These are phyloP conservation scores for Fusarium sp. DNA, from an alignment of 2,329 filamentous ascomycete species.

Conservation along the genomic window DNA sequence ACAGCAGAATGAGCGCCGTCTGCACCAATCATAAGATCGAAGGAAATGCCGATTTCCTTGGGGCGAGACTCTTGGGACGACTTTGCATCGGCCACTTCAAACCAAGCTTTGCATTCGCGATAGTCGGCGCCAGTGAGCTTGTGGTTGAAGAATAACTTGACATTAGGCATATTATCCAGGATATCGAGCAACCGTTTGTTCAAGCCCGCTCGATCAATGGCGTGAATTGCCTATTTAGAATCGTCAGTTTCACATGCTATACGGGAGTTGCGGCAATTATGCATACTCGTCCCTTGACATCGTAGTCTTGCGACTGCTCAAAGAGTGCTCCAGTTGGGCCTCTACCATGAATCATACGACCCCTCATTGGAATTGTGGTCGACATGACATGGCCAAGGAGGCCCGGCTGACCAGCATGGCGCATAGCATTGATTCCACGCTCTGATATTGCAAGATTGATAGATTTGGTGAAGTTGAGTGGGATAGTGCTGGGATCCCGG, in stretches of 20 bases:
- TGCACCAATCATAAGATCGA: conserved; percentile 92
- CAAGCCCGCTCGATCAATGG: conserved; percentile 83
- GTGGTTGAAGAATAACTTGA: conserved; percentile 91
- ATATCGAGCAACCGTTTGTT: conserved; percentile 87
- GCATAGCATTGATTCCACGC: conserved; percentile 89
- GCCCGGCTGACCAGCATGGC: conserved; percentile 70
- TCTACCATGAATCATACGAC: conserved; percentile 92
- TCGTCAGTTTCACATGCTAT: conserved; percentile 8
- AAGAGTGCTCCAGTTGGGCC: conserved; percentile 72
- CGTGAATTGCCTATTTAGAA: conserved; percentile 75
- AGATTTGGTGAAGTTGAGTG: conserved; percentile 96
- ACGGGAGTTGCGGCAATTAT: conserved; percentile 28
- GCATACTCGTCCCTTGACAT: conserved; percentile 83
- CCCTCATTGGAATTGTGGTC: conserved; percentile 90
- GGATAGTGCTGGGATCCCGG: conserved; percentile 80
- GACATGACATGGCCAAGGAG: conserved; percentile 79
- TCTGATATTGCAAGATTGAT: conserved; percentile 97
- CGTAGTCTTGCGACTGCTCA: conserved; percentile 89
- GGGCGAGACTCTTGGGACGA: conserved; percentile 55
- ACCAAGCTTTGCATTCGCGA: conserved; percentile 81
- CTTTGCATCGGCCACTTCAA: conserved; percentile 67
- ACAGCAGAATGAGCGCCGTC: conserved; percentile 95
- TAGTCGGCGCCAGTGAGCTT: conserved; percentile 94
- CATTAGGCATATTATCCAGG: conserved; percentile 85
- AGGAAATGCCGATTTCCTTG: conserved; percentile 81